Conservation (phyloP, 2,329 filamentous ascomycete genomes). For the Acrocalymma vagum region DNA sequence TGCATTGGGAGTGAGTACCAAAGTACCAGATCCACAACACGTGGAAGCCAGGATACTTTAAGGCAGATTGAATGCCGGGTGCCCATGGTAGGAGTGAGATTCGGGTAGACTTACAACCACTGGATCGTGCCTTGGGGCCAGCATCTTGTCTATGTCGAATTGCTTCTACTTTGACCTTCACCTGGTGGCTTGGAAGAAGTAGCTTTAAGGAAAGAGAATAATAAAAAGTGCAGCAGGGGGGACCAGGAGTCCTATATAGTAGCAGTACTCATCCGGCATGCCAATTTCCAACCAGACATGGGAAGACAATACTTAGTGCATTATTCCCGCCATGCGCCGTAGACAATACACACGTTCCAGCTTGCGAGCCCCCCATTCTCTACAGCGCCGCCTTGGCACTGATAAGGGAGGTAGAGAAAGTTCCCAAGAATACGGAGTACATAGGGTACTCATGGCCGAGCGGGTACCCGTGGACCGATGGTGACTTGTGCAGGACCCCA, state of each 20-base stretch:
- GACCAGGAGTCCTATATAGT: conserved; percentile 27
- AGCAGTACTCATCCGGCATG: conserved; percentile 3
- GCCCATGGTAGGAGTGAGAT: too few species aligned
- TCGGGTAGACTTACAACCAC: conserved; percentile 21
- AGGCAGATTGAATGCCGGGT: too few species aligned
- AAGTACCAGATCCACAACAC: neutral
- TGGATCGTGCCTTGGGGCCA: conserved; percentile 20
- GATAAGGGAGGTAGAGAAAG: conserved; percentile 33
- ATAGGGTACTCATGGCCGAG: neutral
- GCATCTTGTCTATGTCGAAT: neutral
- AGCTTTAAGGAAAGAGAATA: neutral
- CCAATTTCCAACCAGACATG: conserved; percentile 17
- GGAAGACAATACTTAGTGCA: too few species aligned
- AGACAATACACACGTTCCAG: conserved; percentile 23
- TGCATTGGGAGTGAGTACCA: conserved; percentile 6
- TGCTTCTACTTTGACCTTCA: too few species aligned
- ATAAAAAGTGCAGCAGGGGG: conserved; percentile 17
- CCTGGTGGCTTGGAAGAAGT: too few species aligned
- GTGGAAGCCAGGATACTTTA: neutral
- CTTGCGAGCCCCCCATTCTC: conserved; percentile 24
- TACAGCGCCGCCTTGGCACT: conserved; percentile 36
- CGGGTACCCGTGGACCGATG: too few species aligned
- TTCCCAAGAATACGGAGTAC: conserved; percentile 1
- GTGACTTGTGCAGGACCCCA: conserved; percentile 9
- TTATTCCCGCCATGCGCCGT: conserved; percentile 16